Evolutionary conservation across 2,329 filamentous ascomycete species (phyloP).

Genomic region (Colletotrichum truncatum): DNA sequence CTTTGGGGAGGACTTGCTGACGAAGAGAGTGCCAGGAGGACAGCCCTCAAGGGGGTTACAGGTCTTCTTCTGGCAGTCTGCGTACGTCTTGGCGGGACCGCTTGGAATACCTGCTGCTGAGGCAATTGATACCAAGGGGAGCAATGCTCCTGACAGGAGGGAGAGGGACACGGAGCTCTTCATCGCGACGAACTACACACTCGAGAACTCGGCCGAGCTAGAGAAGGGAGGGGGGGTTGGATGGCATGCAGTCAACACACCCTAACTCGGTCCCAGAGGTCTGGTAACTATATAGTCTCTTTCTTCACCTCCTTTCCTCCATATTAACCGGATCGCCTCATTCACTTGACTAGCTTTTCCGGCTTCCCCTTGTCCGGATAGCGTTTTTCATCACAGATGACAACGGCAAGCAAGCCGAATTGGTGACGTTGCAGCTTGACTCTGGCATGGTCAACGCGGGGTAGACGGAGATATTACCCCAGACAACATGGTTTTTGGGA

Average conservation of each 20-base stretch:
- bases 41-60: constrained; percentile 44
- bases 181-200: constrained; percentile 14
- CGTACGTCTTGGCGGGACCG: constrained; percentile 39
- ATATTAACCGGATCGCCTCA: neutral
- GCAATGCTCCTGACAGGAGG: constrained; percentile 5
- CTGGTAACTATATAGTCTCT: constrained; percentile 10
- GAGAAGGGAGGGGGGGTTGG: neutral
- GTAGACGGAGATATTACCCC: constrained; percentile 23
- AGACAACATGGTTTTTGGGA: neutral
- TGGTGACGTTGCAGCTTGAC: constrained; percentile 1
- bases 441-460: constrained; percentile 6
- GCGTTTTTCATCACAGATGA: neutral
- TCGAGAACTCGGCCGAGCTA: constrained; percentile 3
- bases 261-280: neutral
- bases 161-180: constrained; percentile 11
- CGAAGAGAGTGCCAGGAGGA: constrained; percentile 50
- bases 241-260: neutral
- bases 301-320: neutral
- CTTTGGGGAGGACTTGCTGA: constrained; percentile 43
- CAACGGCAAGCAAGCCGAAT: neutral
- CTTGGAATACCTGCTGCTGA: neutral
- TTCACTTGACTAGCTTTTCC: constrained; percentile 2
- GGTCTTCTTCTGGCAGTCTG: constrained; percentile 43
- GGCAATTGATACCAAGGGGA: neutral
- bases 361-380: constrained; percentile 2